Evolutionary conservation across 768 basidiomycete genomes (phyloP), one percentile per base, ranked within the genome.

Genomic region (Tylopilus intermedius): DNA sequence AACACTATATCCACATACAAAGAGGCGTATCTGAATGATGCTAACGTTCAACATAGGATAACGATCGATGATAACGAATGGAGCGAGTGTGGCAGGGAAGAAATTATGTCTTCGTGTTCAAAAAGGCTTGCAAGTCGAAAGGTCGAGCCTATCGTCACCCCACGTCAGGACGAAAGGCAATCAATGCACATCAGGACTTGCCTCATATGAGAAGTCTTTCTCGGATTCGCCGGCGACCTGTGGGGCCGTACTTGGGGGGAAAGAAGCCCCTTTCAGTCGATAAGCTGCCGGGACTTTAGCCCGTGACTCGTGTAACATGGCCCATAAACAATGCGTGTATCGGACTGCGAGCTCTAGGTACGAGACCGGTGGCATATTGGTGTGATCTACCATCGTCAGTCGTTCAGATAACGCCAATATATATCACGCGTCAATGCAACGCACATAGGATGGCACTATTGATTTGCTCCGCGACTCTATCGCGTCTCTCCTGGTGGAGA

Each of bases 381-480:
- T 74, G 43, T 78, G 72, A 62, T 80, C 87, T 89, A 45, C 24
- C 51, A 45, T 35, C 14, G 13, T 21, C 15, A 14, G 33, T 39
- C 22, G 5, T 47, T 66, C 49, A 56, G 45, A 47, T 8, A 10
- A 26, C 22, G 7, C 45, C 29, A 14, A 49, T 11, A 33, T 33
- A 14, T 7, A 21, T 6, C 21, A 8, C 18, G 52, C 35, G 37
- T 8, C 3, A 50, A 49, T 1, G 33, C 2, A 2, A 76, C 90
- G 65, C 60, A 94, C 94, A 74, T 11, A 96, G 69, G 44, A 96
- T 88, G 14, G 93, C 94, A 41, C 81, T 77, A 58, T 94, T 88
- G 39, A 98, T 84, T 70, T 94, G 89, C 52, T 91, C 88, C 5
- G 93, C 93, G 21, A 96, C 79, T 5, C 80, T 81, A 57, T 89